Evolutionary conservation across 2,329 filamentous ascomycete species (phyloP).

Genomic region (Trichoderma aggressivum): DNA sequence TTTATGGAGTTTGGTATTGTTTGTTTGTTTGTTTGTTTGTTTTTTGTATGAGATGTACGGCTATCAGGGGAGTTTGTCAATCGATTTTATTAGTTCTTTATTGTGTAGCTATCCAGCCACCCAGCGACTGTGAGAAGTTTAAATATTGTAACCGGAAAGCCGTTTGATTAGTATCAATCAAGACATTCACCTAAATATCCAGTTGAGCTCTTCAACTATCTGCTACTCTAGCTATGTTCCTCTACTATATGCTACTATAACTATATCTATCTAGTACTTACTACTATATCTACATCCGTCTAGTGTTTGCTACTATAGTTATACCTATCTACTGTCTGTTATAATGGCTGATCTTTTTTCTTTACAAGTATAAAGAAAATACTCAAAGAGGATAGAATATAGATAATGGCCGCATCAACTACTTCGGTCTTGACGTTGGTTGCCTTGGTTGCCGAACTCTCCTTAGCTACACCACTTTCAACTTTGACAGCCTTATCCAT

Average conservation of each 20-base stretch:
- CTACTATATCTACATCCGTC: no score
- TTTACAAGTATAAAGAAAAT: no score
- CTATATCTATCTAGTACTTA: no score
- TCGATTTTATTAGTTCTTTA: neutral
- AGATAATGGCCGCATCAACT: neutral
- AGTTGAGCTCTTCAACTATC: neutral
- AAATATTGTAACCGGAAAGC: neutral
- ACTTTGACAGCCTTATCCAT: neutral
- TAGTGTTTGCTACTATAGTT: no score
- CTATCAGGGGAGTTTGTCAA: neutral
- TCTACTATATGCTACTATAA: neutral
- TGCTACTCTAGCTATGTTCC: neutral
- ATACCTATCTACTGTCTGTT: no score
- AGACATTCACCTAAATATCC: neutral
- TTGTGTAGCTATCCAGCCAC: neutral
- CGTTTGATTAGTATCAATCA: neutral
- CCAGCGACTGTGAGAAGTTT: neutral
- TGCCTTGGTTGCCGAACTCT: neutral
- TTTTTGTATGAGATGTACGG: neutral
- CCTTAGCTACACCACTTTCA: neutral
- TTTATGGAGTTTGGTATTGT: neutral
- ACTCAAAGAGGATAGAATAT: no score
- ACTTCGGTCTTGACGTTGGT: neutral
- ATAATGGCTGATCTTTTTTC: no score
- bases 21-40: neutral